These are phyloP conservation scores for Neocatenulostroma microsporum DNA, from an alignment of 2,329 filamentous ascomycete genomes.

Conservation along the genomic window DNA sequence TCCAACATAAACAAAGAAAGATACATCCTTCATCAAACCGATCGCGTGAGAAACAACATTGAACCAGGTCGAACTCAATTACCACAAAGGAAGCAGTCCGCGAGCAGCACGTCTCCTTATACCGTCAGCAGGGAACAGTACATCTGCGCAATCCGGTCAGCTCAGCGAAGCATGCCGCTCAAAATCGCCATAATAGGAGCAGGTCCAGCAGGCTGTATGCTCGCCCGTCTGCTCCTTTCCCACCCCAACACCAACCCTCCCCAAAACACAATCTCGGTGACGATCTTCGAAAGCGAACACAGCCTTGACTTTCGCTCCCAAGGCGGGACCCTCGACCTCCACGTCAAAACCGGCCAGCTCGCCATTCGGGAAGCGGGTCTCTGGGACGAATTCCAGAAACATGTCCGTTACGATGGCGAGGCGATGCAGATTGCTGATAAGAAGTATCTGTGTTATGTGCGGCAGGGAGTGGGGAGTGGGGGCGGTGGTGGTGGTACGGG, in stretches of 20 bases:
- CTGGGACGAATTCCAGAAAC: conserved; percentile 27
- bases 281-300: conserved; percentile 29
- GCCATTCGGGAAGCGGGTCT: conserved; percentile 28
- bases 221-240: conserved; percentile 32
- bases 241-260: conserved; percentile 9
- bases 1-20: no score
- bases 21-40: no score
- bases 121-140: no score
- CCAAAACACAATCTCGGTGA: conserved; percentile 14
- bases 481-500: conserved; percentile 18
- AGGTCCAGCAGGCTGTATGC: conserved; percentile 29
- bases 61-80: no score
- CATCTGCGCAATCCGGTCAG: no score
- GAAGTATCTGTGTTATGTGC: conserved; percentile 26
- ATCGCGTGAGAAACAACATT: no score
- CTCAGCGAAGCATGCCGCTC: conserved; percentile 10
- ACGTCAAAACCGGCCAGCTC: conserved; percentile 27
- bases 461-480: conserved; percentile 8
- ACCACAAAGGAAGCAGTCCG: no score
- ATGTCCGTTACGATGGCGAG: conserved; percentile 37
- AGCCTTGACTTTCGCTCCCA: conserved; percentile 24
- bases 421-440: conserved; percentile 37
- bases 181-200: conserved; percentile 32
- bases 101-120: no score
- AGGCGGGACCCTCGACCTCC: conserved; percentile 33